Evolutionary conservation across 2,329 filamentous ascomycete species (phyloP).

Genomic region (Tolypocladium guangdongense): DNA sequence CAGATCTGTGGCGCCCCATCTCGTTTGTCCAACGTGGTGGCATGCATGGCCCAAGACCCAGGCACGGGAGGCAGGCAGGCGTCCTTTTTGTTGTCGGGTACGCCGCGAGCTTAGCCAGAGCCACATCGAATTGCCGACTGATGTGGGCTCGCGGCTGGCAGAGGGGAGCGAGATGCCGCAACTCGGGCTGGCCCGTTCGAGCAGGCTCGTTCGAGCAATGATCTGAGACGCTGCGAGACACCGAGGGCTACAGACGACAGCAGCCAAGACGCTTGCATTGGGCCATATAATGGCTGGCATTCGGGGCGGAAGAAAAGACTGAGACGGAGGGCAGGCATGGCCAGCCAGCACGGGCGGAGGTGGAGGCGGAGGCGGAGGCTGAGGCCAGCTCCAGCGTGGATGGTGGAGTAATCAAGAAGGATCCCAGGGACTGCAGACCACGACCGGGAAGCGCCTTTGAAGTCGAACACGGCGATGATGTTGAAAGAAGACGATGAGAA

Average conservation of each 20-base stretch:
- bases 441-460: background rate
- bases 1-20: conserved; percentile 31
- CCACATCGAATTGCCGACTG: conserved; percentile 2
- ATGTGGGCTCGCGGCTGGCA: conserved; percentile 3
- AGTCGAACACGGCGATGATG: background rate
- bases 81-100: background rate
- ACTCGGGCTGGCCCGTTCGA: conserved; percentile 7
- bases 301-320: background rate
- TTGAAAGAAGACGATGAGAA: background rate
- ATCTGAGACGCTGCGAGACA: conserved; percentile 14
- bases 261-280: background rate
- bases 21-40: conserved; percentile 19
- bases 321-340: background rate
- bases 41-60: conserved; percentile 1
- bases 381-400: background rate
- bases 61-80: background rate
- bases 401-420: background rate
- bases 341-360: no score
- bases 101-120: background rate
- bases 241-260: conserved; percentile 5
- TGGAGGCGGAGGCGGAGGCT: background rate
- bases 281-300: background rate
- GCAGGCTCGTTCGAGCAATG: conserved; percentile 8
- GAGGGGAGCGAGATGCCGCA: conserved; percentile 2
- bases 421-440: background rate